Evolutionary conservation across 352 stramenopile genomes (phyloP), one percentile per base, ranked within the genome.

Genomic region (Phytopythium kandeliae): DNA sequence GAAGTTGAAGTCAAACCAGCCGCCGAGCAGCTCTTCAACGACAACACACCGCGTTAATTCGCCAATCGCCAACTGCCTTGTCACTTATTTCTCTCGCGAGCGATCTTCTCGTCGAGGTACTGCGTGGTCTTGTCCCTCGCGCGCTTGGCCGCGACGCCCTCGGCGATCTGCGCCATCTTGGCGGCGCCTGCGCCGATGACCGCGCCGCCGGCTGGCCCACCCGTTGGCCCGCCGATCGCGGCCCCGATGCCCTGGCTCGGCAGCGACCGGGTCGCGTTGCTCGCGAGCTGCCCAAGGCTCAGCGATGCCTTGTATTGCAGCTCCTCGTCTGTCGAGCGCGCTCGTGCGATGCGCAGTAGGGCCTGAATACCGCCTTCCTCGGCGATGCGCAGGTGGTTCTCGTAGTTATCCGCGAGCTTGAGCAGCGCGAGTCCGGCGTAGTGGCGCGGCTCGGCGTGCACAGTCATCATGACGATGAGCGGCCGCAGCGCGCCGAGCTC

Each of bases 331-430:
- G 89, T 97, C 3, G 80, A 89, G 19, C 92, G 85, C 36, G 85
- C 83, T 31, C 86, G 78, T 4, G 89, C 92, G 35, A 99, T 86
- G 30, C 91, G 81, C 16, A 99, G 56, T 15, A 99, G 71, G 31
- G 95, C 95, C 61, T 98, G 87, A 50, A 99, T 98, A 6, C 95
- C 95, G 34, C 95, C 96, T 63, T 97, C 92, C 55, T 98, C 84
- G 15, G 95, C 92, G 61, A 99, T 98, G 28, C 79, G 81, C 38
- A 98, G 52, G 62, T 99, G 96, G 68, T 98, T 98, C 62, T 98
- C 90, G 65, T 98, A 98, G 63, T 99, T 99, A 69, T 99, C 95
- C 13, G 95, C 94, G 35, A 98, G 78, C 64, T 98, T 98, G 31
- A 99, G 79, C n/a, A 99, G 72, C 40, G 96, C 96, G 13, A 98